Evolutionary conservation across 2,329 filamentous ascomycete genomes (phyloP).

Genomic region (Aspergillus sp.): DNA sequence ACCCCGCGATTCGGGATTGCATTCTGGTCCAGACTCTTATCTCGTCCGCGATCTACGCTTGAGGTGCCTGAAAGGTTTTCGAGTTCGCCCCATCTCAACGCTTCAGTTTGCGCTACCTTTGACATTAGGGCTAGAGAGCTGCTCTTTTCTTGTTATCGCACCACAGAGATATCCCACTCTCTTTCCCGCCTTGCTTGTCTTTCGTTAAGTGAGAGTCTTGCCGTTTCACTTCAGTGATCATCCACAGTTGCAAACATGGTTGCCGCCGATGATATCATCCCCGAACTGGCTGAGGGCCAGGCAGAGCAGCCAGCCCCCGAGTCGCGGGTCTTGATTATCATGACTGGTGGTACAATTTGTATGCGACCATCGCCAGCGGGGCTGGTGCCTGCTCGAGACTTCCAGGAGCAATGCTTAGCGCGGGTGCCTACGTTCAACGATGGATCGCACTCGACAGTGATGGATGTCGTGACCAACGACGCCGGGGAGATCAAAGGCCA

Average conservation of each 20-base stretch:
- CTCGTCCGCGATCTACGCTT: conserved; percentile 3
- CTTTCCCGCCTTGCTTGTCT: not conserved
- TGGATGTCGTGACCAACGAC: conserved; percentile 57
- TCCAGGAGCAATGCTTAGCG: conserved; percentile 78
- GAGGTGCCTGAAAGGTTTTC: conserved; percentile 9
- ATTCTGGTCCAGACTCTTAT: conserved; percentile 7
- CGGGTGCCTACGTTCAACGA: conserved; percentile 86
- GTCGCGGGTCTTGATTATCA: conserved; percentile 82
- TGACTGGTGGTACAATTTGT: conserved; percentile 80
- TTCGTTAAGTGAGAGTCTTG: not conserved
- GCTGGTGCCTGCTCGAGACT: conserved; percentile 75
- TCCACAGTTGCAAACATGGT: conserved; percentile 20
- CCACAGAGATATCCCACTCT: not conserved
- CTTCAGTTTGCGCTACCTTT: not conserved
- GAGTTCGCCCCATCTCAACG: conserved; percentile 1
- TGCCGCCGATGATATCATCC: conserved; percentile 20
- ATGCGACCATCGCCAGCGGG: conserved; percentile 82
- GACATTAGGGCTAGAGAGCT: not conserved
- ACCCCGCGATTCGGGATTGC: not conserved
- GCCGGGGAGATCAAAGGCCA: conserved; percentile 53
- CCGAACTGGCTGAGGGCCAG: conserved; percentile 22
- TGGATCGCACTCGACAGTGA: conserved; percentile 56
- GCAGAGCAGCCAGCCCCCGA: conserved; percentile 55
- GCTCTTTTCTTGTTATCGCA: not conserved
- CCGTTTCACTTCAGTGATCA: not conserved